Conservation (phyloP, 768 basidiomycete species). For the Phylloporus sp. region DNA sequence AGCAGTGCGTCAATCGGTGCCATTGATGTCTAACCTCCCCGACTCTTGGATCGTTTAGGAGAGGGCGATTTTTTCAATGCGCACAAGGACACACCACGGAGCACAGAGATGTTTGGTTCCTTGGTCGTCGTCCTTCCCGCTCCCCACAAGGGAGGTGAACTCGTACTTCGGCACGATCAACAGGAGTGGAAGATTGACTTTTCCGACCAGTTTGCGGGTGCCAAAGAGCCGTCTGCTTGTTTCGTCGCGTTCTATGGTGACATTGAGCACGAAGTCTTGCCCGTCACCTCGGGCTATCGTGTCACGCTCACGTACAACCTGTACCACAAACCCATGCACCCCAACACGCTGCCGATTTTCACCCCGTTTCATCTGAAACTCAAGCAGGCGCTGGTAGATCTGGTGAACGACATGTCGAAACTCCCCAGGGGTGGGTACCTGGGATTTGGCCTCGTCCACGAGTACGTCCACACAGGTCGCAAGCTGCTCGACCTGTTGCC, state of each 20-base stretch:
- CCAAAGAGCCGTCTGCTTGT: conserved; percentile 11
- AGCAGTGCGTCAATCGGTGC: not conserved
- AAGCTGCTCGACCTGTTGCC: not conserved
- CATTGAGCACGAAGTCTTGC: conserved; percentile 41
- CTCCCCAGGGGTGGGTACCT: conserved; percentile 8
- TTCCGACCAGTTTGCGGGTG: not conserved
- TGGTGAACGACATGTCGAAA: not conserved
- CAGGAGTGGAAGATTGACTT: conserved; percentile 1
- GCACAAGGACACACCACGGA: conserved; percentile 31
- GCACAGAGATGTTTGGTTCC: conserved; percentile 44
- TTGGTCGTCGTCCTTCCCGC: conserved; percentile 48
- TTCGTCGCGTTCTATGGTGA: conserved; percentile 42
- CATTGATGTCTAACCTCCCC: too few relatives aligned
- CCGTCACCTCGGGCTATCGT: conserved; percentile 38
- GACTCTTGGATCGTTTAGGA: not conserved
- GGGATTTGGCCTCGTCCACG: conserved; percentile 10
- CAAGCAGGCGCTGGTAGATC: not conserved
- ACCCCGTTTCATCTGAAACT: not conserved
- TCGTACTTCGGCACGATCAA: conserved; percentile 1
- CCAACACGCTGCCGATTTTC: not conserved
- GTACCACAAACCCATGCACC: not conserved
- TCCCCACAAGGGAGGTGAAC: conserved; percentile 5
- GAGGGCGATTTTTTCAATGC: conserved; percentile 6
- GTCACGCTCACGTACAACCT: conserved; percentile 44
- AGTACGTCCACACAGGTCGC: conserved; percentile 1